Conservation (phyloP, 2,329 filamentous ascomycete genomes). For the Penicillium sp. region DNA sequence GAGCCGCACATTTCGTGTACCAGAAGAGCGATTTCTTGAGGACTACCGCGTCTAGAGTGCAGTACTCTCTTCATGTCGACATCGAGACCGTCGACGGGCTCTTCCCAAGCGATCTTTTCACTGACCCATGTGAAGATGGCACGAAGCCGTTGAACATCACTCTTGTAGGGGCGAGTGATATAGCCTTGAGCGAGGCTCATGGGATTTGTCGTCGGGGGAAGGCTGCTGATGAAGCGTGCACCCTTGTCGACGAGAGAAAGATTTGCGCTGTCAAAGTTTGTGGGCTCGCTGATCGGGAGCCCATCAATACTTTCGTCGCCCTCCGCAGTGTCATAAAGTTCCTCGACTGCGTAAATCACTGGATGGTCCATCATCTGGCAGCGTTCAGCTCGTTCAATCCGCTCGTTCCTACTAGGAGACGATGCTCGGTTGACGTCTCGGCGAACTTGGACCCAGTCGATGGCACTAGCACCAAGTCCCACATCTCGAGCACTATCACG, state of each 20-base stretch:
- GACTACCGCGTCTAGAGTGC: conserved; percentile 76
- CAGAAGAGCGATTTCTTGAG: conserved; percentile 83
- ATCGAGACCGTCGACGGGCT: conserved; percentile 77
- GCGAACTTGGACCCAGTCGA: conserved; percentile 97
- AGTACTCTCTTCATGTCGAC: conserved; percentile 81
- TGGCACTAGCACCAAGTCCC: conserved; percentile 57
- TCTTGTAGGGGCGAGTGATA: conserved; percentile 89
- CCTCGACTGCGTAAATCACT: conserved; percentile 83
- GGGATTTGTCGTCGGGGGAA: conserved; percentile 79
- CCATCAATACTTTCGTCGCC: conserved; percentile 89
- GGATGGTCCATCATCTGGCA: conserved; percentile 94
- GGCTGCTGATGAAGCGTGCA: conserved; percentile 79
- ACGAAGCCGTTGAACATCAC: conserved; percentile 85
- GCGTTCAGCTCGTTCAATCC: conserved; percentile 77
- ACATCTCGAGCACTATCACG: conserved; percentile 65
- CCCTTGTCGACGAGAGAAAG: conserved; percentile 92
- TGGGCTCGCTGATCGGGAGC: conserved; percentile 74
- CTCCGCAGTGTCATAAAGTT: conserved; percentile 78
- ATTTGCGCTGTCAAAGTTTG: conserved; percentile 77
- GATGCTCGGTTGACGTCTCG: conserved; percentile 95
- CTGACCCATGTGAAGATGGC: conserved; percentile 97
- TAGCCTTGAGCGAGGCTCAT: conserved; percentile 83
- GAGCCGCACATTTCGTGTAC: conserved; percentile 92
- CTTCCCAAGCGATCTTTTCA: conserved; percentile 94
- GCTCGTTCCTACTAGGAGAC: conserved; percentile 84